Percentiles rank a stretch among this genome's conserved stretches.
Evolutionary conservation across 495 filamentous ascomycete species (phyloP).

Genomic region (Penicillium salamii): DNA sequence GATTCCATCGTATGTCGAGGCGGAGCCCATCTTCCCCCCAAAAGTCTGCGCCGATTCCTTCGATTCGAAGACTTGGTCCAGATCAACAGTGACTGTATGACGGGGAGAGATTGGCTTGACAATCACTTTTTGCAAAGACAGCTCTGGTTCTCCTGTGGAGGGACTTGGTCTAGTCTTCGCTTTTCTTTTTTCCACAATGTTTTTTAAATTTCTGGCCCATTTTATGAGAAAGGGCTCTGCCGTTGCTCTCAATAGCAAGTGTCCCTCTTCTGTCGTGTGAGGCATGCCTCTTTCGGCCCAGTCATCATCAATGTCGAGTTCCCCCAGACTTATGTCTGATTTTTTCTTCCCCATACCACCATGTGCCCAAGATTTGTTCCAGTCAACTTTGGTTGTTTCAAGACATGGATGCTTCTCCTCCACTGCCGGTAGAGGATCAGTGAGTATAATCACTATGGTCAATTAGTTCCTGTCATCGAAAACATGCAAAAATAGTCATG

Average conservation of each 20-base stretch:
- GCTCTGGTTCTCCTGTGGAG: too few relatives aligned
- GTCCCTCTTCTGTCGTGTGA: neutral
- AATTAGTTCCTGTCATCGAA: neutral
- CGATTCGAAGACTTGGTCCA: constrained; percentile 8
- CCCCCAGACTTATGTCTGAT: too few relatives aligned
- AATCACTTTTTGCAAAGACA: neutral
- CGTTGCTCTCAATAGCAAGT: too few relatives aligned
- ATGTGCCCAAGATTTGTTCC: too few relatives aligned
- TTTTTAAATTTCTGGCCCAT: neutral
- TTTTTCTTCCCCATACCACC: too few relatives aligned
- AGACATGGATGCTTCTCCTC: neutral
- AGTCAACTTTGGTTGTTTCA: too few relatives aligned
- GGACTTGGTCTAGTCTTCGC: too few relatives aligned
- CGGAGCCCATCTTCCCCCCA: neutral
- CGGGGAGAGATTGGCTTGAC: constrained; percentile 12
- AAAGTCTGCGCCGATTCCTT: neutral
- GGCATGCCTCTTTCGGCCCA: neutral
- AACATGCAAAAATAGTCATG: neutral
- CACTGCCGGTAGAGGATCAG: constrained; percentile 12
- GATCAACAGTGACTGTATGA: neutral
- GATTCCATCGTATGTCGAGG: constrained; percentile 1
- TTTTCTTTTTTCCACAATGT: too few relatives aligned
- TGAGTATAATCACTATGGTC: constrained; percentile 7
- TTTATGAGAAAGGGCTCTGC: neutral
- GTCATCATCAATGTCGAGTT: neutral